A percentile compares a stretch with the other conserved stretches of the same genome.
These are phyloP conservation scores for Volutella citrinella DNA, from an alignment of 2,329 filamentous ascomycete species.

Conservation along the genomic window DNA sequence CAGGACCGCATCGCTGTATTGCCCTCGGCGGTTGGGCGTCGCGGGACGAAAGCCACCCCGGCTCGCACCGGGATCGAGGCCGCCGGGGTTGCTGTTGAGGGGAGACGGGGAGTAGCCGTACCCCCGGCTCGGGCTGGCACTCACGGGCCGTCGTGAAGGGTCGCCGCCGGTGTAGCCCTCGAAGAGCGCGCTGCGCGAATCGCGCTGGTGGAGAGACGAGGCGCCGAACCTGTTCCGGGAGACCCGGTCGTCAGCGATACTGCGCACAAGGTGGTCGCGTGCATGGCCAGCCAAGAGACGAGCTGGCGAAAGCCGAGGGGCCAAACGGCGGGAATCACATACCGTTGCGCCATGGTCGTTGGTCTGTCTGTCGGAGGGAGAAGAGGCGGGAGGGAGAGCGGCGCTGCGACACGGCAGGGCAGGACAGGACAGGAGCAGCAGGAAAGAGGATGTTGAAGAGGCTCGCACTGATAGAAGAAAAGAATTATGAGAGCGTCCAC, in stretches of 20 bases:
- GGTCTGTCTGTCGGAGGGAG: conserved; percentile 8
- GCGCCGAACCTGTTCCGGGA: conserved; percentile 55
- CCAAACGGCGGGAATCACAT: conserved; percentile 13
- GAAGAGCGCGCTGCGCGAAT: conserved; percentile 71
- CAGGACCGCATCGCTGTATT: conserved; percentile 89
- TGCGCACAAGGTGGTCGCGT: too few species aligned
- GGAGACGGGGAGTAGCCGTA: conserved; percentile 21
- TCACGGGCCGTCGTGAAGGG: conserved; percentile 38
- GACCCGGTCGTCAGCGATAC: conserved; percentile 13
- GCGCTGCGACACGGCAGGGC: conserved; percentile 2
- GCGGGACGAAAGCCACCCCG: conserved; percentile 64
- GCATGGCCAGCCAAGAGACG: too few species aligned
- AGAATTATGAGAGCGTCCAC: too few species aligned
- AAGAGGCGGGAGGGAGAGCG: conserved; percentile 2
- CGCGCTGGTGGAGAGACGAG: conserved; percentile 69
- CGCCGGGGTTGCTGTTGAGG: conserved; percentile 29
- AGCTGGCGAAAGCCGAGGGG: too few species aligned
- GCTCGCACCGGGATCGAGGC: conserved; percentile 24
- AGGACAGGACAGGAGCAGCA: neutral
- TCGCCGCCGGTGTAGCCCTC: conserved; percentile 62
- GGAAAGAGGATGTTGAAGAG: too few species aligned
- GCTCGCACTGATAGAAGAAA: too few species aligned
- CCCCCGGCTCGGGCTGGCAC: conserved; percentile 45
- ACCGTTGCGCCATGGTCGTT: conserved; percentile 40
- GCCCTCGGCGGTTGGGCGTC: conserved; percentile 75